phyloP scores from a whole-genome alignment of 768 basidiomycete species.

The Boletus rubescentipes region DNA sequence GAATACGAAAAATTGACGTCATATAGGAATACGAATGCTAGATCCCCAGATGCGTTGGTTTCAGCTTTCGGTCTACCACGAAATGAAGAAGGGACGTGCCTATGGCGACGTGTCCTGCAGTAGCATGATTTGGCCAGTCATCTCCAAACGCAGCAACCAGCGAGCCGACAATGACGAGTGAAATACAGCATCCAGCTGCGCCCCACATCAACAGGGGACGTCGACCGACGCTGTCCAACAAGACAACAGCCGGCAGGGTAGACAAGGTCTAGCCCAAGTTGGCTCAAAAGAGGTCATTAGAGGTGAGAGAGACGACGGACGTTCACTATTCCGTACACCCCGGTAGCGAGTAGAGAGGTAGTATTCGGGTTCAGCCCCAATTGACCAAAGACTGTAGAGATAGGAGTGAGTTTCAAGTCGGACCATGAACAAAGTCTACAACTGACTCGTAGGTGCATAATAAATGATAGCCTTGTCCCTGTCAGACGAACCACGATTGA shows the following conservation, averaged over 20 bases:
- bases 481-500: slow-evolving; percentile 2
- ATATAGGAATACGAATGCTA: slow-evolving; percentile 41
- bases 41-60: slow-evolving; percentile 13
- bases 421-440: neutral
- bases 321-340: slow-evolving; percentile 39
- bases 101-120: slow-evolving; percentile 29
- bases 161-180: slow-evolving; percentile 29
- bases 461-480: slow-evolving; percentile 29
- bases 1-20: slow-evolving; percentile 36
- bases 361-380: slow-evolving; percentile 41
- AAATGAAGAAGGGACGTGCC: slow-evolving; percentile 21
- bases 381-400: slow-evolving; percentile 37
- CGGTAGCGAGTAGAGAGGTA: slow-evolving; percentile 42
- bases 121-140: slow-evolving; percentile 29
- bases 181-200: slow-evolving; percentile 34
- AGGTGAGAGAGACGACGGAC: slow-evolving; percentile 5
- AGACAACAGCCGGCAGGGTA: slow-evolving; percentile 37
- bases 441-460: slow-evolving; percentile 24
- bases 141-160: slow-evolving; percentile 28
- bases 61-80: slow-evolving; percentile 9
- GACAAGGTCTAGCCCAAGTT: slow-evolving; percentile 28
- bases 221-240: slow-evolving; percentile 39
- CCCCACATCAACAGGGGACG: slow-evolving; percentile 41
- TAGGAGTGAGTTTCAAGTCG: slow-evolving; percentile 16
- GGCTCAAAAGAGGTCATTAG: neutral